Evolutionary conservation across 2,329 filamentous ascomycete species (phyloP), one percentile per base, ranked within the genome.

Genomic region (Penicillium sp.): DNA sequence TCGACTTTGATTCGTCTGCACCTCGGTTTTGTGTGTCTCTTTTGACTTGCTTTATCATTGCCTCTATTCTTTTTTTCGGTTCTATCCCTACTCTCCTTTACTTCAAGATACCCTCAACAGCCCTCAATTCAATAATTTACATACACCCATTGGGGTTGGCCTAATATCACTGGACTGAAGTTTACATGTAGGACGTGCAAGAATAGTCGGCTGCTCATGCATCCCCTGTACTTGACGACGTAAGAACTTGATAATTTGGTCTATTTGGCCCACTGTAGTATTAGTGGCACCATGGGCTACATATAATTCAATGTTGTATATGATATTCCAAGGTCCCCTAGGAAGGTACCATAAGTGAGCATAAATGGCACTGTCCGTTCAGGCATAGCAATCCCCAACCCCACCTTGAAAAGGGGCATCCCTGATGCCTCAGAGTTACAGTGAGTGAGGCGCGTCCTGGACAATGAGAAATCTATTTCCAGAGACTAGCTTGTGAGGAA

Each of bases 1-100:
- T 21, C 93, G 87, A 78, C 75, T 95, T 61, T 93, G 68, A 76
- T 31, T 41, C 4, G 10, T 25, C 27, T 58, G 9, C 17, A n/a
- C 38, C 13, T 27, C 31, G n/a, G 8, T 15, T 38, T 38, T 13
- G 6, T n/a, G 15, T 45, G 19, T 23, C 35, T 38, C 6, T 12
- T 10, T 45, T 45, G 27, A 15, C 10, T 21, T 41, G 12, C 13
- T 21, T 10, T 10, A 8, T 52, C 19, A n/a, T 19, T 19, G 15
- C 43, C 4, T 46, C 19, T 7, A 37, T 37, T 3, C 2, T 29
- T 35, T 29, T 35, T 37, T 17, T 31, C 10, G 6, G 15, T 33
- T 27, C 35, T 41, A 2, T 9, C 17, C 25, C 4, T 7, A 33
- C 31, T 9, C 33, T 17, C 8, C 4, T 41, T n/a, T 6, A 19